Evolutionary conservation across 2,329 filamentous ascomycete genomes (phyloP), one percentile per base, ranked within the genome.

Genomic region (Aureobasidium sp.): DNA sequence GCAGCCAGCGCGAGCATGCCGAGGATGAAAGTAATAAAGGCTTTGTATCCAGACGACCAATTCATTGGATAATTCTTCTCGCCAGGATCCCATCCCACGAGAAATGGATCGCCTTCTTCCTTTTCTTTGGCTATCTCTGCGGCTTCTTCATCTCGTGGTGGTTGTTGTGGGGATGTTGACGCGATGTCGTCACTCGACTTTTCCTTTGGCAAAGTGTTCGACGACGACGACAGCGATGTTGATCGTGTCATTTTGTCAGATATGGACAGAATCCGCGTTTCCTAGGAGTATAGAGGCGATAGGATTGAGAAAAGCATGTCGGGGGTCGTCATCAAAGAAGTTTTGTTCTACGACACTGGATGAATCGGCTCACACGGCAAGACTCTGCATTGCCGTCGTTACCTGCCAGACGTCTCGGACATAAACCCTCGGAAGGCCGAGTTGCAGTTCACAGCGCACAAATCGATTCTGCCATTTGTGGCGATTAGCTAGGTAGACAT

Each of bases 21-120:
- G 37, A 83, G 67, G 57, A 79, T 75, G 20, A 80, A 72, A 0
- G 80, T 82, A 56, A 82, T 71, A 71, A 75, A 80, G 50, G 71
- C 73, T 68, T 81, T 82, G 64, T 78, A 77, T 3, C 53, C 47
- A 6, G 69, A 67, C 0, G 71, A 70, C 73, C 76, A 83, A 64
- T 80, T 81, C 53, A 75, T 73, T 0, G 82, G 81, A 63, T 83
- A 80, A 8, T 70, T 68, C 74, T 89, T 82, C 67, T 85, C 86
- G 72, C 88, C 85, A 9, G 90, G 86, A 72, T 97, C 90, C 94
- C 94, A 74, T 15, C 64, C 63, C 17, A 73, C 71, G 13, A 67
- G 63, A 53, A 69, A 72, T 4, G 66, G 63, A 58, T 67, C 62
- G 27, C 44, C 51, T 23, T 56, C 23, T 27, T 56, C 6, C 29